A percentile compares a stretch with the other conserved stretches of the same genome.
phyloP scores from a whole-genome alignment of 2,329 filamentous ascomycete genomes.

The Mycosphaerelloides madeirae region DNA sequence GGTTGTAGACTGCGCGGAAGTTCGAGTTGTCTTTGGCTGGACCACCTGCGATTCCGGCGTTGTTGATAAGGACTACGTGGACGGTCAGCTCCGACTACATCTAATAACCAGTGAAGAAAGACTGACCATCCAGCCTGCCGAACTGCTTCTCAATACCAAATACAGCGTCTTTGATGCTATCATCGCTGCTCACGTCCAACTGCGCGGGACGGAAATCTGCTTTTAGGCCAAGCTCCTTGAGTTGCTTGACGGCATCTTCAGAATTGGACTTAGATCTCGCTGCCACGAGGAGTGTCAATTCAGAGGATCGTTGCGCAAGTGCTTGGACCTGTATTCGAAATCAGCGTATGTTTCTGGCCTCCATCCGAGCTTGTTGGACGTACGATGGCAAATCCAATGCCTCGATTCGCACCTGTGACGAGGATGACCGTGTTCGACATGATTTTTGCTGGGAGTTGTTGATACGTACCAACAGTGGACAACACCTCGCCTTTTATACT shows the following conservation, averaged over 20 bases:
- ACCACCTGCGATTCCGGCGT: slow-evolving; percentile 34
- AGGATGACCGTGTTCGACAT: slow-evolving; percentile 13
- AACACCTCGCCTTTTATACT: no score
- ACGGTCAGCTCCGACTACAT: not conserved
- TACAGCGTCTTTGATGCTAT: slow-evolving; percentile 21
- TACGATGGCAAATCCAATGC: slow-evolving; percentile 20
- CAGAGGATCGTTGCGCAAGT: slow-evolving; percentile 22
- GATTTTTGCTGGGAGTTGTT: not conserved
- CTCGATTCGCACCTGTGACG: slow-evolving; percentile 21
- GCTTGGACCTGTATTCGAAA: slow-evolving; percentile 1
- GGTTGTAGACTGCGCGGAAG: slow-evolving; percentile 34
- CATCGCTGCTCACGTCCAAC: slow-evolving; percentile 29
- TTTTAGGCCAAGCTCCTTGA: slow-evolving; percentile 18
- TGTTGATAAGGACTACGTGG: slow-evolving; percentile 37
- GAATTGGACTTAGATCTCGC: slow-evolving; percentile 24
- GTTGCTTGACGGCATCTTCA: slow-evolving; percentile 25
- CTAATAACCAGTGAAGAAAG: no score
- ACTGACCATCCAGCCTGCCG: slow-evolving; percentile 25
- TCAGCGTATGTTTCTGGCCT: no score
- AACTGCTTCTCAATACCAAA: slow-evolving; percentile 20
- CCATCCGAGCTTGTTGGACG: no score
- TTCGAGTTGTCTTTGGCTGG: slow-evolving; percentile 25
- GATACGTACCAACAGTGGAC: no score
- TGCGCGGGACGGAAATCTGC: slow-evolving; percentile 24
- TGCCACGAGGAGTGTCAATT: slow-evolving; percentile 30